phyloP scores from a whole-genome alignment of 495 filamentous ascomycete species.

The Penicillium waksmanii region DNA sequence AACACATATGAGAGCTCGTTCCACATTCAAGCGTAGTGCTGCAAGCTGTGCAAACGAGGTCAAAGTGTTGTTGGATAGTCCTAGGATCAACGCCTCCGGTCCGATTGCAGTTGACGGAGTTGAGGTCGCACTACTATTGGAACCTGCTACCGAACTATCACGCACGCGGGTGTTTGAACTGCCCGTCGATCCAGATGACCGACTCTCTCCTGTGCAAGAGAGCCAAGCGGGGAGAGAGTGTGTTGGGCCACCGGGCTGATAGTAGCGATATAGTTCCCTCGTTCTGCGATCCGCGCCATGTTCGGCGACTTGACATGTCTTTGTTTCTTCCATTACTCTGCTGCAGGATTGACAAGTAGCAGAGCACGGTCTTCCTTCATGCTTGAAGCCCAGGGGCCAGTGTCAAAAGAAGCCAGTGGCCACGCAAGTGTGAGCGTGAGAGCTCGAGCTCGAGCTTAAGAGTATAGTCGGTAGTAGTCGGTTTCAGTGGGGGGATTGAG shows the following conservation, averaged over 20 bases:
- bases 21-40: conserved; percentile 46
- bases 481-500: not conserved
- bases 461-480: not conserved
- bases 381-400: conserved; percentile 25
- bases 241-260: conserved; percentile 30
- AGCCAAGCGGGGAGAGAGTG: conserved; percentile 28
- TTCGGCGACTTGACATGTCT: conserved; percentile 7
- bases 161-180: conserved; percentile 9
- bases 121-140: conserved; percentile 17
- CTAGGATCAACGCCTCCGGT: conserved; percentile 26
- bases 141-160: conserved; percentile 15
- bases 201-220: conserved; percentile 10
- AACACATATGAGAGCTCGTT: conserved; percentile 48
- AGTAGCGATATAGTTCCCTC: conserved; percentile 48
- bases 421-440: not conserved
- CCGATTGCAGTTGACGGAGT: conserved; percentile 22
- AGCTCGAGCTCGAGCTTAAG: not conserved
- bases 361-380: conserved; percentile 24
- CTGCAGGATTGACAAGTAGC: conserved; percentile 5
- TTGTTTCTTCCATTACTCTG: conserved; percentile 23
- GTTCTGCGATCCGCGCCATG: conserved; percentile 34
- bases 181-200: conserved; percentile 12
- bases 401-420: conserved; percentile 25
- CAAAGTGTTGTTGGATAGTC: conserved; percentile 56
- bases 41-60: conserved; percentile 49